These are phyloP conservation scores for Xylariaceae sp. DNA, from an alignment of 2,329 filamentous ascomycete species.

Conservation along the genomic window DNA sequence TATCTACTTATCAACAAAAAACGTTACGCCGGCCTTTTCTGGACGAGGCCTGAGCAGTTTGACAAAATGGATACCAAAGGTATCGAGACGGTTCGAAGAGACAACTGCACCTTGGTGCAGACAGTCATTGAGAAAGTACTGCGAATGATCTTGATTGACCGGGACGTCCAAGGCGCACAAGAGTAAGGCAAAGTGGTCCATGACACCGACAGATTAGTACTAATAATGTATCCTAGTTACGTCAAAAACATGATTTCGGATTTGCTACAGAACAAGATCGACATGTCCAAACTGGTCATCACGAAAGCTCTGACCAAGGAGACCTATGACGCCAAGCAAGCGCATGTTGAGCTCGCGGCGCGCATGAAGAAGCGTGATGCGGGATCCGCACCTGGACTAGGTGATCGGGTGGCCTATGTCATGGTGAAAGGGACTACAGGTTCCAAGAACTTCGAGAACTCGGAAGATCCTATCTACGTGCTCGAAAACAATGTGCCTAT, in stretches of 20 bases:
- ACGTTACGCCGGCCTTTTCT: slow-evolving; percentile 95
- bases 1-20: slow-evolving; percentile 99
- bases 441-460: slow-evolving; percentile 94
- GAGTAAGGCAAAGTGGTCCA: slow-evolving; percentile 59
- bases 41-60: slow-evolving; percentile 89
- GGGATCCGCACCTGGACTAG: slow-evolving; percentile 85
- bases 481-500: slow-evolving; percentile 97
- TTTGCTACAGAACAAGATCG: slow-evolving; percentile 92
- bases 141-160: slow-evolving; percentile 92
- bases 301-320: slow-evolving; percentile 93
- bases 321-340: slow-evolving; percentile 87
- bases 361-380: slow-evolving; percentile 97
- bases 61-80: slow-evolving; percentile 99
- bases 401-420: slow-evolving; percentile 96
- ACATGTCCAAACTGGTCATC: slow-evolving; percentile 99
- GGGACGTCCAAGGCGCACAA: slow-evolving; percentile 84
- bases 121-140: slow-evolving; percentile 96
- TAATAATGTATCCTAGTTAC: slow-evolving; percentile 58
- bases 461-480: slow-evolving; percentile 94
- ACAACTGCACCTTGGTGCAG: slow-evolving; percentile 93
- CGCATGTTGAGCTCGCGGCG: slow-evolving; percentile 90
- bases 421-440: slow-evolving; percentile 89
- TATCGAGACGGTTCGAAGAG: slow-evolving; percentile 95
- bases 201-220: slow-evolving; percentile 20
- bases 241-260: slow-evolving; percentile 96